These are phyloP conservation scores for Puya raimondii DNA, from an alignment of 176 grass and related monocot species.

Conservation along the genomic window DNA sequence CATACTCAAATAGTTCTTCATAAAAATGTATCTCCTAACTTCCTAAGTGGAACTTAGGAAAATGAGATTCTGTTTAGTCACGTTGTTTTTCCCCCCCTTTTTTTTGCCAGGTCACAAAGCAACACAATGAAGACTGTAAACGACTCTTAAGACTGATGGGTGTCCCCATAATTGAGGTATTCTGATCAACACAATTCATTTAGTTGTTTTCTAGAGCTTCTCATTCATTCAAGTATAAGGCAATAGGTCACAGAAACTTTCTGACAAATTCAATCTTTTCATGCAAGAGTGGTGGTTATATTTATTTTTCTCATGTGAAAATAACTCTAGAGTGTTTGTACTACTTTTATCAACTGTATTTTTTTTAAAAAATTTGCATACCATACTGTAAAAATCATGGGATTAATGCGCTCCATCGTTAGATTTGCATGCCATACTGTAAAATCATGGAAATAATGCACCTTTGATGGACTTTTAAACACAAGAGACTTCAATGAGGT, in stretches of 20 bases:
- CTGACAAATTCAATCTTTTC: conserved; percentile 1
- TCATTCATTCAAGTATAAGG: background rate
- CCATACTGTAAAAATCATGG: conserved; percentile 1
- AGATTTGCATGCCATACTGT: background rate
- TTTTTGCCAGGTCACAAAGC: conserved; percentile 44
- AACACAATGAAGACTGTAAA: conserved; percentile 89
- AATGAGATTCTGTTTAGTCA: background rate
- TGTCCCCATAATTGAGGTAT: conserved; percentile 75
- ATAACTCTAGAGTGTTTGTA: background rate
- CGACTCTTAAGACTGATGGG: conserved; percentile 78
- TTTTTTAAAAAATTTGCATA: background rate
- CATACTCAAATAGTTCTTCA: background rate
- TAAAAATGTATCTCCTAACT: background rate
- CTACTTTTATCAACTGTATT: background rate
- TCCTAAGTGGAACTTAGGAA: background rate
- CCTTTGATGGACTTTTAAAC: conserved; percentile 6
- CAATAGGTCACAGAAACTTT: background rate
- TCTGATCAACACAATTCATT: conserved; percentile 12
- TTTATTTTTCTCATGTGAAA: too few relatives aligned
- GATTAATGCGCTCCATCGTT: conserved; percentile 1
- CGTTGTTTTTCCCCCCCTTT: background rate
- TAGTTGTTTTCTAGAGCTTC: conserved; percentile 1
- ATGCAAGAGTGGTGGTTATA: background rate
- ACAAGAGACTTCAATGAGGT: background rate
- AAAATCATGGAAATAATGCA: conserved; percentile 14